Evolutionary conservation across 768 basidiomycete species (phyloP), one percentile per base, ranked within the genome.

Genomic region (Kwoniella shandongensis): DNA sequence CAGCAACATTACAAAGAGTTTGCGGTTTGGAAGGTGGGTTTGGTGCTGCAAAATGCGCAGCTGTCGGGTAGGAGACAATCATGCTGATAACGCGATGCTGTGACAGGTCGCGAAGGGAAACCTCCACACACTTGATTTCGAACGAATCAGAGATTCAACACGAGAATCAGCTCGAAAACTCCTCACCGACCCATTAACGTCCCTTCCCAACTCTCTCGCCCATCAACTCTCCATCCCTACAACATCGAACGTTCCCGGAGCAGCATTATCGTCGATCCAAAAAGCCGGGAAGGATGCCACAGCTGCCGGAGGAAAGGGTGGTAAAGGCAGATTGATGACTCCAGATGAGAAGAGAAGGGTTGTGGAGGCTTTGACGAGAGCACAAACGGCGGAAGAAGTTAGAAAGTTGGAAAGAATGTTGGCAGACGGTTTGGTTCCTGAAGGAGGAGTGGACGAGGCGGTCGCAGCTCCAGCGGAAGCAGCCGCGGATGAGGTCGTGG

Each of bases 261-360:
- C 57, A 7, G n/a, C 51, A 1, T 42, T 56, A 11, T 41, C 59
- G 17, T 44, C 52, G 27, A 39, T 51, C 8, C 32, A 35, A 35
- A 54, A 40, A 5, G 51, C 49, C 11, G 40, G 30, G 7, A 47
- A 51, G 25, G 36, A 39, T 20, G 59, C 36, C 4, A 41, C 47
- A 6, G 41, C 47, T 20, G 54, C 51, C 13, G 61, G 29, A 23
- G 59, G 27, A 20, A 66, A 70, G 45, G 73, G 68, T 13, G 65
- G 67, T 7, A 74, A 76, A 45, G 76, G 75, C 2, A 57, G 75
- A 44, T 58, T 72, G 69, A 74, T 78, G 73, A 75, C 74, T 17
- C 66, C 67, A 3, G 77, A 76, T 23, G 77, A 78, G 59, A 76
- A 76, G 65, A 54, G 62, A 55, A 60, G 72, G 65, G 66, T 78